Evolutionary conservation across 2,329 filamentous ascomycete genomes (phyloP), one percentile per base, ranked within the genome.

Genomic region (Penicillium sp.): DNA sequence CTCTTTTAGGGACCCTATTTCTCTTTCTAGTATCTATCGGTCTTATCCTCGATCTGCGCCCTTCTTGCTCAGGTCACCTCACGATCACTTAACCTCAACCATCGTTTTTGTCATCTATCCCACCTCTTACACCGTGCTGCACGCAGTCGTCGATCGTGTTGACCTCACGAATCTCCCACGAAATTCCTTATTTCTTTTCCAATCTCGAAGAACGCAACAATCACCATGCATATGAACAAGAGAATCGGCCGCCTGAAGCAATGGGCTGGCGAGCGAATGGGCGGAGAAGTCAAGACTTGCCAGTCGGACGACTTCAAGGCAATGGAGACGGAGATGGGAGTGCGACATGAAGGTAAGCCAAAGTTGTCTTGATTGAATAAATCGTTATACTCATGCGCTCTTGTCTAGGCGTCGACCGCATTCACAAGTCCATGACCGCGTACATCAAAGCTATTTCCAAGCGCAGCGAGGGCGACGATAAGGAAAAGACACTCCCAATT

Each of bases 211-310:
- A 22, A 25, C 57, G 26, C 45, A 37, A 38, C 4, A 64, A 59
- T 54, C 72, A 80, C 60, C 37, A 86, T 86, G 84, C 86, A 87
- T 71, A 82, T 88, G 76, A 88, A 87, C 79, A 97, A 96, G 84
- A 97, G 96, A 77, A 87, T 98, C 75, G 94, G 93, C 80, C 90
- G 94, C 74, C 89, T 96, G 83, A 96, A 94, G 82, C 94, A 98
- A 89, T 98, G 94, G 94, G 92, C 93, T 40, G 92, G 92, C 69
- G 94, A 98, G 81, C 92, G 93, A 80, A 97, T 98, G 91, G 94
- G 94, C 70, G 87, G 87, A 67, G 93, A 97, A 79, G 85, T 89
- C 79, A 95, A 93, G 81, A 97, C 94, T 10, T 87, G 84, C 75
- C 87, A 92, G 65, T 90, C 92, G 0, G 93, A 98, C 55, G 90